These are phyloP conservation scores for Austroboletus novae-zelandiae DNA, from an alignment of 1,284 basidiomycete species.

Conservation along the genomic window DNA sequence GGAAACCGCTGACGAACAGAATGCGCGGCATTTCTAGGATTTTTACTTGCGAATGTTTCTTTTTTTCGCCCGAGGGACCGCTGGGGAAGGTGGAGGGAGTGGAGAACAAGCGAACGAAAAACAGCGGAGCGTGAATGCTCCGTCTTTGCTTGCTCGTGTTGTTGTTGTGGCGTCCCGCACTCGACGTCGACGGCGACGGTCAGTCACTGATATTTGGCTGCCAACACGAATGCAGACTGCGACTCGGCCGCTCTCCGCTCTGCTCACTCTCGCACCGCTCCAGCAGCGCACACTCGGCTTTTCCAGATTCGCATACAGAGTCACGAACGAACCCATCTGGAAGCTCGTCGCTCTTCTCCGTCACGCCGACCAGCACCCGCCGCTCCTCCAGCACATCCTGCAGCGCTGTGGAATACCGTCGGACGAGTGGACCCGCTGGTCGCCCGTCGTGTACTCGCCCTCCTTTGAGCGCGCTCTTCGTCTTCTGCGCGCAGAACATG, in stretches of 20 bases:
- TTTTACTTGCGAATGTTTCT: background rate
- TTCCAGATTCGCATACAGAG: constrained; percentile 16
- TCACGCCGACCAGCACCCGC: constrained; percentile 2
- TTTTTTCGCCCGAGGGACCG: too few relatives aligned
- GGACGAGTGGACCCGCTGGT: constrained; percentile 40
- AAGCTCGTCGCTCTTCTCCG: constrained; percentile 23
- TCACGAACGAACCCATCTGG: constrained; percentile 33
- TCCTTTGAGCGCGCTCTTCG: constrained; percentile 36
- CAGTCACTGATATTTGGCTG: too few relatives aligned
- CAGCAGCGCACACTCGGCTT: constrained; percentile 22
- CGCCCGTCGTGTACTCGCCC: constrained; percentile 31
- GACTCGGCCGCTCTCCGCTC: constrained; percentile 9
- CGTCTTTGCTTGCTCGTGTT: constrained; percentile 36
- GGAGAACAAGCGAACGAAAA: constrained; percentile 15
- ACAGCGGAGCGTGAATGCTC: constrained; percentile 31
- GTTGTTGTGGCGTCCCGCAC: constrained; percentile 37
- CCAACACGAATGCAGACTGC: constrained; percentile 18
- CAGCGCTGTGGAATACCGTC: constrained; percentile 29
- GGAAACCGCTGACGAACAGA: constrained; percentile 85
- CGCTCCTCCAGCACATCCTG: constrained; percentile 23
- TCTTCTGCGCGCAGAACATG: constrained; percentile 10
- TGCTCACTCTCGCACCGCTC: constrained; percentile 19
- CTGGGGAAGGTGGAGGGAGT: too few relatives aligned
- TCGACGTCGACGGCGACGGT: background rate
- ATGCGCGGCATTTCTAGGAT: constrained; percentile 62